Base-by-base conservation (phyloP, 345 rosid genomes). In the Dipteronia dyeriana region DNA sequence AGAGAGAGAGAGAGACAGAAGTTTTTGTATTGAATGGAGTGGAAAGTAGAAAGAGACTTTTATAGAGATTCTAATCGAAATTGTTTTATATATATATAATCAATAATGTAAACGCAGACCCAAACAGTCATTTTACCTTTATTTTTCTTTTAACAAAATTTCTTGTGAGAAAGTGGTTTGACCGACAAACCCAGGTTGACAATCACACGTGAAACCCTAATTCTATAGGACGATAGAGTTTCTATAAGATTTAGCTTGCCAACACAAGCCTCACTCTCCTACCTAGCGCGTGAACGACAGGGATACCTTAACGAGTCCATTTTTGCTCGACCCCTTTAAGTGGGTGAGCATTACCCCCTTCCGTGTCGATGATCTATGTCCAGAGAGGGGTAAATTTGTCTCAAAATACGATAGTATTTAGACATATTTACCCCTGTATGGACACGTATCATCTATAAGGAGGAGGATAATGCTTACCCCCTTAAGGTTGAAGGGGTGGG, bases 131-230 rank as follows among this genome's bases (percentile, higher is more conserved):
- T 59, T 41, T 72, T 56, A 22, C 17, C 45, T 41, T 41, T 41
- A 25, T 12, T 22, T 16, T 53, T 71, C 9, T 11, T 29, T 70
- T 59, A 9, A 59, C 26, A 22, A 22, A 41, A n/a, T 47, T 43
- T 23, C 9, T 57, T 14, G 23, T 16, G 61, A 75, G 76, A 66
- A 80, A 71, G 7, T 7, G 38, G 76, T 80, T 80, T 80, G 79
- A 76, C 83, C 77, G 68, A 80, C 53, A 66, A 76, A 43, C 78
- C 19, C 73, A 57, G 76, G 79, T 80, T 76, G 79, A 76, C 76
- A 71, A 75, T 25, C 64, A 65, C 72, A 66, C 75, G 64, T 68
- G 74, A 67, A 79, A 73, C 39, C 57, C 70, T 63, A 26, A 22
- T 73, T 41, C 14, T 17, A 22, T 45, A 49, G 79, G 26, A 66